Conservation (phyloP, 768 basidiomycete species). For the Asterophora lycoperdoides region DNA sequence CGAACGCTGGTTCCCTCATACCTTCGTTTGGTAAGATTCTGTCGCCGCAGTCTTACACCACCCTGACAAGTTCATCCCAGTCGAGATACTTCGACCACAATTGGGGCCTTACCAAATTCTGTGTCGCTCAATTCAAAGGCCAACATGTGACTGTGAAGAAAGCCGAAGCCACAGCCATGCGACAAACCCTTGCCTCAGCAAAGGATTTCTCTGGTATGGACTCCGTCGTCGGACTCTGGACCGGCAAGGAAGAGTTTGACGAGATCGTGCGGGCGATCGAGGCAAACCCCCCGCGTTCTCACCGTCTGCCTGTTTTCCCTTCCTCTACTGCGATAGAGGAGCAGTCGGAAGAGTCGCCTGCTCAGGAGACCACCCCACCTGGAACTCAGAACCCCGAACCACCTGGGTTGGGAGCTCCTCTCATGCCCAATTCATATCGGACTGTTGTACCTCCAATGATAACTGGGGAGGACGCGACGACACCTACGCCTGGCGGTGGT, state of each 20-base stretch:
- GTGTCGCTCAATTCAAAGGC: constrained; percentile 77
- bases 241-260: constrained; percentile 58
- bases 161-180: constrained; percentile 51
- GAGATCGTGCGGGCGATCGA: constrained; percentile 52
- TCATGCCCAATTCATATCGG: constrained; percentile 37
- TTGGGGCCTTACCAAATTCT: constrained; percentile 86
- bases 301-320: constrained; percentile 25
- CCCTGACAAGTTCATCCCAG: constrained; percentile 32
- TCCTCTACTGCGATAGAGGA: constrained; percentile 18
- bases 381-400: constrained; percentile 57
- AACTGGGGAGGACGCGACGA: constrained; percentile 40
- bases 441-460: constrained; percentile 35
- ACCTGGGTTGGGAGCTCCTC: constrained; percentile 47
- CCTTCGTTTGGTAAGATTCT: constrained; percentile 56
- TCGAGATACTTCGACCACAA: constrained; percentile 72
- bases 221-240: constrained; percentile 48
- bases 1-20: constrained; percentile 67
- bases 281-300: constrained; percentile 35
- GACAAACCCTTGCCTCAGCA: constrained; percentile 50
- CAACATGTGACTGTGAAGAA: constrained; percentile 53
- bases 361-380: constrained; percentile 38
- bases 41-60: not conserved
- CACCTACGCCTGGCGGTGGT: constrained; percentile 36
- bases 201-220: constrained; percentile 59
- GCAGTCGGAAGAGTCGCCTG: constrained; percentile 21